phyloP scores from a whole-genome alignment of 2,329 filamentous ascomycete species.

The Mycogone perniciosa region DNA sequence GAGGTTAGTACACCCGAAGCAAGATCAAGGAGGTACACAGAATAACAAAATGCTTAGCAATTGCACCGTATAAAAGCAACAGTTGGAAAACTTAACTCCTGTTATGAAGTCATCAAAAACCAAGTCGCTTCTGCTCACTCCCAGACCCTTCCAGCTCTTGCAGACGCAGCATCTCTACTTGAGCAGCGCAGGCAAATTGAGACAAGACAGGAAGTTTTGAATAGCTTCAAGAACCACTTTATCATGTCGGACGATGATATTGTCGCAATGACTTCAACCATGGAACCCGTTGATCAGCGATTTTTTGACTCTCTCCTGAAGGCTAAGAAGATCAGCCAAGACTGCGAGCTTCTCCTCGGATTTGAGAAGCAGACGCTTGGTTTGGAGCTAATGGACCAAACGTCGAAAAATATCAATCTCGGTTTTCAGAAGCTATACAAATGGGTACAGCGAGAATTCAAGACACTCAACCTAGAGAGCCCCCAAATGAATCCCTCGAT shows the following conservation, averaged over 20 bases:
- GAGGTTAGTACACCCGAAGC: constrained; percentile 52
- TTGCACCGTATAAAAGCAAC: constrained; percentile 74
- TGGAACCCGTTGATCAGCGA: constrained; percentile 74
- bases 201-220: constrained; percentile 70
- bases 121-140: constrained; percentile 70
- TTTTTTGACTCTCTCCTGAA: constrained; percentile 76
- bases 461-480: constrained; percentile 85
- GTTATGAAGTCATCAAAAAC: constrained; percentile 71
- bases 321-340: constrained; percentile 79
- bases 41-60: constrained; percentile 53
- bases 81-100: constrained; percentile 70
- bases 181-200: constrained; percentile 67
- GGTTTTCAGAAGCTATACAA: constrained; percentile 94
- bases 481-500: constrained; percentile 85
- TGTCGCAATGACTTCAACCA: constrained; percentile 65
- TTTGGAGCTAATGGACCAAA: constrained; percentile 85
- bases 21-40: not conserved
- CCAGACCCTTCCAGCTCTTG: constrained; percentile 66
- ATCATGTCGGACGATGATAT: constrained; percentile 76
- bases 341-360: constrained; percentile 83
- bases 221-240: constrained; percentile 76
- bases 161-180: constrained; percentile 70
- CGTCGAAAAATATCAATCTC: constrained; percentile 75
- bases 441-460: constrained; percentile 93
- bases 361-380: constrained; percentile 85